Base-by-base conservation (phyloP, 805 yeast genomes). In the Wickerhamomyces bovis region DNA sequence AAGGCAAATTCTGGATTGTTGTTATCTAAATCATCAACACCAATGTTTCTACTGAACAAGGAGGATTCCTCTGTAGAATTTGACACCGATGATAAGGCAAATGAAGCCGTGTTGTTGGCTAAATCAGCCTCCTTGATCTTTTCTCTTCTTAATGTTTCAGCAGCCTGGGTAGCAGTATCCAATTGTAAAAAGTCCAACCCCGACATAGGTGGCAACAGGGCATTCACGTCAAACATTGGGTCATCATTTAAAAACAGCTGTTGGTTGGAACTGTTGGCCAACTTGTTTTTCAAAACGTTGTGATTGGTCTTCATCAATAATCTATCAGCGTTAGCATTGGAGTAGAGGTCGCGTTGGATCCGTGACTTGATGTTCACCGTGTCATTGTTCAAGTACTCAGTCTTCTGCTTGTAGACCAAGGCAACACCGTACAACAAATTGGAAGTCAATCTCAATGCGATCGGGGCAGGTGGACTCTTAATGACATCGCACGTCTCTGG, bases 391-490 rank as follows among this genome's bases (percentile, higher is more conserved):
- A 75, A 69, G 52, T 71, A 72, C 4, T 70, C 71, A 0, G 75
- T 69, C 56, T 81, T 76, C 23, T 74, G 72, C 47, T 68, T 75
- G 56, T 73, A 74, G 36, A 72, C 60, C 33, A 76, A 47, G 1
- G 78, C 63, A 5, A 76, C 63, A 1, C 81, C 81, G 49, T 73
- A 67, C 31, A 76, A 56, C 8, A 76, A 53, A 41, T 60, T 71
- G 0, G 79, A 73, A 0, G 68, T 59, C 13, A 69, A 51, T 26
- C 77, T 52, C 2, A 66, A 47, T 1, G 62, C 57, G 40, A 58
- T 40, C 13, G 59, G 45, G 21, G 15, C 22, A 16, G 52, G 49
- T 16, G 63, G 58, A 8, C 52, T 43, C 30, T 54, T 50, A 39
- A 64, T 60, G 7, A 56, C 58, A 4, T 55, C 52, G 49, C 79